phyloP scores from a whole-genome alignment of 2,329 filamentous ascomycete genomes.

The Trichoderma guizhouense region DNA sequence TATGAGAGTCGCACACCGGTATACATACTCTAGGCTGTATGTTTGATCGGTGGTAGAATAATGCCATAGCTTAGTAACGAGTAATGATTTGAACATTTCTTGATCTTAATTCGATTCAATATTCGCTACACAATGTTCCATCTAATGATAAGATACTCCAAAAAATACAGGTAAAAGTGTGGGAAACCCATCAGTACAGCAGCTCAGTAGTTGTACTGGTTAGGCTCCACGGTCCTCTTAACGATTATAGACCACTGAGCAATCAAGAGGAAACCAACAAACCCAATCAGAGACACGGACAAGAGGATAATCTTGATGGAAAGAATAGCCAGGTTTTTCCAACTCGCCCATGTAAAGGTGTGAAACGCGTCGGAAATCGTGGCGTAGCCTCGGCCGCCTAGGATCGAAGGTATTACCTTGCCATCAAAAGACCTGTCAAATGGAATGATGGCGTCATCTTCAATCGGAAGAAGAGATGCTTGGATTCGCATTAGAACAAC shows the following conservation, averaged over 20 bases:
- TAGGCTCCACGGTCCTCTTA: not conserved
- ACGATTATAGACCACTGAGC: not conserved
- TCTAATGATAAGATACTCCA: not conserved
- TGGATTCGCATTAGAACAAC: conserved; percentile 80
- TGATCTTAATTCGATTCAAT: not conserved
- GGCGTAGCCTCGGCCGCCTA: conserved; percentile 69
- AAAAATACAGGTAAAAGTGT: not conserved
- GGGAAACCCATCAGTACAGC: not conserved
- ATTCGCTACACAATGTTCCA: not conserved
- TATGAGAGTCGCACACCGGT: not conserved
- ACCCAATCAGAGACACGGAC: conserved; percentile 40
- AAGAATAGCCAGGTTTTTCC: conserved; percentile 57
- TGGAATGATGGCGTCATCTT: conserved; percentile 80
- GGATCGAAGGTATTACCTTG: conserved; percentile 66
- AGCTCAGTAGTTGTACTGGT: not conserved
- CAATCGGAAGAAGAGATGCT: conserved; percentile 77
- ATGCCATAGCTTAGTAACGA: not conserved
- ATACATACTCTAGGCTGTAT: not conserved
- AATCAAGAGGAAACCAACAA: not conserved
- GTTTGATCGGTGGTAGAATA: not conserved
- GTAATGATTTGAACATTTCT: not conserved
- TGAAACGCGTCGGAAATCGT: conserved; percentile 74
- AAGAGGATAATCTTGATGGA: conserved; percentile 68
- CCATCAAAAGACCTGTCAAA: conserved; percentile 86
- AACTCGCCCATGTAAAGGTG: conserved; percentile 69